Evolutionary conservation across 805 yeast species (phyloP), one percentile per base, ranked within the genome.

Genomic region (Tetrapisispora taiwanensis): DNA sequence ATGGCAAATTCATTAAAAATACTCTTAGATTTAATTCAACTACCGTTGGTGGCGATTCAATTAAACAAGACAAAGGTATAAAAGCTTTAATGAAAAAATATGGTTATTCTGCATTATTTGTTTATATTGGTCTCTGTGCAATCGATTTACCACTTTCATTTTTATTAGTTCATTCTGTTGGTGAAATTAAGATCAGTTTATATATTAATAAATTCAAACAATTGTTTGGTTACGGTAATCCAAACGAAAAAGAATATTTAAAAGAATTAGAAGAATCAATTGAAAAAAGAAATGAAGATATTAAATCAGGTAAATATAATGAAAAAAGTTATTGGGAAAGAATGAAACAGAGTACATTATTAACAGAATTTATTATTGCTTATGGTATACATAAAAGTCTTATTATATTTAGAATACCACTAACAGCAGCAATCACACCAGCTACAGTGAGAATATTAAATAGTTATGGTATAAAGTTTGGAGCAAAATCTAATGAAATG

Each of bases 351-450:
- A 55, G 62, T 7, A 70, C 80, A 45, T 60, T 87, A 58, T 59
- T 85, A 72, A 83, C 97, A 0, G 97, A 90, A 63, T 78, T 87
- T 52, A 79, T 84, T 12, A 74, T 92, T 42, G 97, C 97, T 0
- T 92, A 92, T 60, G 95, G 95, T 2, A 68, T 92, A 38, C 97
- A 92, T 69, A 92, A 92, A 67, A 76, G 89, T 4, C 71, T 92
- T 49, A 75, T 90, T 20, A 76, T 90, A 48, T 74, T 92, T 35
- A 74, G 98, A 49, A 68, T 92, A 5, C 98, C 98, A 13, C 62
- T 87, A 27, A 83, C 97, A 0, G 96, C 96, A 0, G 95, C 95
- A 2, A 74, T 89, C 12, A 88, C 97, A 0, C 98, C 98, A 6
- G 59, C 77, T 1, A 72, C 87, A 2, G 95, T 87, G 5, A 42